Evolutionary conservation across 1,284 basidiomycete species (phyloP).

Genomic region (Irpex rosettiformis): DNA sequence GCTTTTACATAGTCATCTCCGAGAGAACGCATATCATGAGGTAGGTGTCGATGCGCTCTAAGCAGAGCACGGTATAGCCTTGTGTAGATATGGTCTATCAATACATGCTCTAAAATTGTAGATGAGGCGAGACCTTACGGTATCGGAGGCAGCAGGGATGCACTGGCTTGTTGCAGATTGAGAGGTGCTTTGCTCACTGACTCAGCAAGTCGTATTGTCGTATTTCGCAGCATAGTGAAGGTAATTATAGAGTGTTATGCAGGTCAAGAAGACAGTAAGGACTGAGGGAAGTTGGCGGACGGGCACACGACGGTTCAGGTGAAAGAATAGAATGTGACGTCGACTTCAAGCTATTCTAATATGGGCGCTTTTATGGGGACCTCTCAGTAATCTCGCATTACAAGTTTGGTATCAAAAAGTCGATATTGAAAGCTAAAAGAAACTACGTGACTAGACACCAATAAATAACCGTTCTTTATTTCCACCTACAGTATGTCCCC

Average conservation of each 20-base stretch:
- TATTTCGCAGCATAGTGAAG: conserved; percentile 37
- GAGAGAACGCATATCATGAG: conserved; percentile 78
- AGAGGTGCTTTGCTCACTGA: conserved; percentile 61
- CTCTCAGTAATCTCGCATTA: background rate
- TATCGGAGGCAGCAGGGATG: conserved; percentile 76
- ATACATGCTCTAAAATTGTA: background rate
- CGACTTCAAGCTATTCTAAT: background rate
- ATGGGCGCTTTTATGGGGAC: background rate
- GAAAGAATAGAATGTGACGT: background rate
- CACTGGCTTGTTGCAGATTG: conserved; percentile 63
- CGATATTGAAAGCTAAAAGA: too few species aligned
- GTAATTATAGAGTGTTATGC: background rate
- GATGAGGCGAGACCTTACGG: conserved; percentile 47
- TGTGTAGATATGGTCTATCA: conserved; percentile 1
- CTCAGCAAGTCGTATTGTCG: conserved; percentile 55
- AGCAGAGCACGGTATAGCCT: conserved; percentile 83
- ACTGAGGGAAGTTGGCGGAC: background rate
- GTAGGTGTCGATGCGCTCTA: conserved; percentile 73
- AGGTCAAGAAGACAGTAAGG: background rate
- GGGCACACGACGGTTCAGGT: background rate
- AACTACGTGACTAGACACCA: too few species aligned
- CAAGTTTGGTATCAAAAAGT: background rate
- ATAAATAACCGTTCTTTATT: too few species aligned
- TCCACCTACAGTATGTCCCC: too few species aligned
- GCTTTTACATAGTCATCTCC: conserved; percentile 90